Evolutionary conservation across 2,329 filamentous ascomycete genomes (phyloP).

Genomic region (Cladophialophora chaetospira): DNA sequence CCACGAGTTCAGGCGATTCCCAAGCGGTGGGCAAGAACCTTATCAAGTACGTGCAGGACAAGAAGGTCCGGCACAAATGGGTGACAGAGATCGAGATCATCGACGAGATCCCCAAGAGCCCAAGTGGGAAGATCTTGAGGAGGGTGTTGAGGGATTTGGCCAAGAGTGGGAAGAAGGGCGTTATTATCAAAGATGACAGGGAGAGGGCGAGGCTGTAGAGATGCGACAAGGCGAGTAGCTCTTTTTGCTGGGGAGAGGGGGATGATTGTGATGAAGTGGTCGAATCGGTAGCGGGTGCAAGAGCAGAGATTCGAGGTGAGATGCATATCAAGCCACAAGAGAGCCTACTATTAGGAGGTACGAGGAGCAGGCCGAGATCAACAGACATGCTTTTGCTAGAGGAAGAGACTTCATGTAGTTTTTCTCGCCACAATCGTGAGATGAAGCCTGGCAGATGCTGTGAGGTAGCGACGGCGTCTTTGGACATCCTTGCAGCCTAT

Average conservation of each 20-base stretch:
- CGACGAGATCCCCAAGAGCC: constrained; percentile 52
- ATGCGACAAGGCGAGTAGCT: background rate
- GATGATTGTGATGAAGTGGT: too few relatives aligned
- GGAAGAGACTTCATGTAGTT: too few relatives aligned
- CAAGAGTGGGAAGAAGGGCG: constrained; percentile 25
- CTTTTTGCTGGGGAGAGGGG: background rate
- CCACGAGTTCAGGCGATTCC: constrained; percentile 17
- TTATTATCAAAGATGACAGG: constrained; percentile 29
- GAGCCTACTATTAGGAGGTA: too few relatives aligned
- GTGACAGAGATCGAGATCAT: constrained; percentile 51
- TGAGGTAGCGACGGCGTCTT: too few relatives aligned
- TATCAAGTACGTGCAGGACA: constrained; percentile 40
- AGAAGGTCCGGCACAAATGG: constrained; percentile 40
- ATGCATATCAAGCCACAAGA: too few relatives aligned
- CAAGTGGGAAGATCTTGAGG: constrained; percentile 54
- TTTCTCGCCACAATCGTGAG: too few relatives aligned
- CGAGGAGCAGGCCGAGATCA: too few relatives aligned
- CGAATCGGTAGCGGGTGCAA: too few relatives aligned
- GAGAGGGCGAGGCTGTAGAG: constrained; percentile 25
- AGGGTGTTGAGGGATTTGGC: constrained; percentile 32
- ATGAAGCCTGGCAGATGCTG: too few relatives aligned
- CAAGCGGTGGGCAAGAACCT: constrained; percentile 20
- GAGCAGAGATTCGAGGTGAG: too few relatives aligned
- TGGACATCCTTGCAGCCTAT: too few relatives aligned
- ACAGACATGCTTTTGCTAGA: too few relatives aligned